These are phyloP conservation scores for Pugionium dolabratum DNA, from an alignment of 345 rosid species.

Conservation along the genomic window DNA sequence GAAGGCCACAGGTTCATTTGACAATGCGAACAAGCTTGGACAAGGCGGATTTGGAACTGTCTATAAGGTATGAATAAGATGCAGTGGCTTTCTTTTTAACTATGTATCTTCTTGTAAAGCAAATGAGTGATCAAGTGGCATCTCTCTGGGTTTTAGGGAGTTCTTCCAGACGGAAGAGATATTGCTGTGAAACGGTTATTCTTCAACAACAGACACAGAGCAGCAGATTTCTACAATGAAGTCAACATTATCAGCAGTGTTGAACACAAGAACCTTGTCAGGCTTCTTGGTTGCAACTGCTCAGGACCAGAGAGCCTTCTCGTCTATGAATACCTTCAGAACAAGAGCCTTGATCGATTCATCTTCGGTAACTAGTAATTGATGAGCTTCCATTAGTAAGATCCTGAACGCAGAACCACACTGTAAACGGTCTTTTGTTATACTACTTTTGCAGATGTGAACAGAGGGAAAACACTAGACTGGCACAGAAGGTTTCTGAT, in stretches of 20 bases:
- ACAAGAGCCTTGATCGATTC: slow-evolving; percentile 84
- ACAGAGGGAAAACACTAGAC: slow-evolving; percentile 58
- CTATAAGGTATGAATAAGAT: slow-evolving; percentile 58
- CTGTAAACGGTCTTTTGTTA: no score
- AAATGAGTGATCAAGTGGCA: no score
- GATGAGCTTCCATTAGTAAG: no score
- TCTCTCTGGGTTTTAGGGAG: slow-evolving; percentile 54
- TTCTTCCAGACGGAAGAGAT: slow-evolving; percentile 82
- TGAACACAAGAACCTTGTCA: slow-evolving; percentile 91
- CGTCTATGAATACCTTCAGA: slow-evolving; percentile 77
- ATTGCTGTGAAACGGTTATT: slow-evolving; percentile 92
- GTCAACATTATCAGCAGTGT: slow-evolving; percentile 83
- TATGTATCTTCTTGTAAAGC: no score
- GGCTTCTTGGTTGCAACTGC: slow-evolving; percentile 88
- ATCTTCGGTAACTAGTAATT: slow-evolving; percentile 52
- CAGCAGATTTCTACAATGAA: slow-evolving; percentile 90
- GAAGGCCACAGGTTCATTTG: slow-evolving; percentile 81
- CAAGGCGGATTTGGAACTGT: slow-evolving; percentile 98
- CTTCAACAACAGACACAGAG: slow-evolving; percentile 87
- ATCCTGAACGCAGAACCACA: no score
- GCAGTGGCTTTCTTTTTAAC: neutral
- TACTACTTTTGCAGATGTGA: slow-evolving; percentile 46
- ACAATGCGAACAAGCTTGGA: slow-evolving; percentile 72
- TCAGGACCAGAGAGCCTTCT: slow-evolving; percentile 96
- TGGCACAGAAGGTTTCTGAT: slow-evolving; percentile 71